A percentile compares a stretch with the other conserved stretches of the same genome.
These are phyloP conservation scores for Botrytis medusae DNA, from an alignment of 2,329 filamentous ascomycete genomes.

Conservation along the genomic window DNA sequence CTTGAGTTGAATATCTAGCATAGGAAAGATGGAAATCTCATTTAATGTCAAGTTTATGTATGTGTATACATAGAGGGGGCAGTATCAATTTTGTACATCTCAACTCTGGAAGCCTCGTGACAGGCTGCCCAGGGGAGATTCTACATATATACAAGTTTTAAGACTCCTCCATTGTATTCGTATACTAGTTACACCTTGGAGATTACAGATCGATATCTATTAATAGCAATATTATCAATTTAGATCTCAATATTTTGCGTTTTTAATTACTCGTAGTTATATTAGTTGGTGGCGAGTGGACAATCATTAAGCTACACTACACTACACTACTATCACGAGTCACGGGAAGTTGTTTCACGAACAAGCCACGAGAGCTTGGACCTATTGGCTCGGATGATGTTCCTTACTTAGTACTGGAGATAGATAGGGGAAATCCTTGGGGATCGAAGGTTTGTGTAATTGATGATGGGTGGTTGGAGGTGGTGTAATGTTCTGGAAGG, in stretches of 20 bases:
- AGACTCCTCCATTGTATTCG: not conserved
- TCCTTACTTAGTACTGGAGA: not conserved
- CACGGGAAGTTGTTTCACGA: not conserved
- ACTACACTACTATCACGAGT: not conserved
- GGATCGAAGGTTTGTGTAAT: not conserved
- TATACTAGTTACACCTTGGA: not conserved
- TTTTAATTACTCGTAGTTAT: not conserved
- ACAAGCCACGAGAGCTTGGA: not conserved
- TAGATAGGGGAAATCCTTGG: not conserved
- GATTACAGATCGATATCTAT: not conserved
- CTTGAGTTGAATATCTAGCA: not conserved
- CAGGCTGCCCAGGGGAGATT: not conserved
- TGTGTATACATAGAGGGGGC: not conserved
- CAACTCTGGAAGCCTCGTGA: not conserved
- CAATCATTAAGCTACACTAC: not conserved
- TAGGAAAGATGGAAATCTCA: not conserved
- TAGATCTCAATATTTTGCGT: not conserved
- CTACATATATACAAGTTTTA: not conserved
- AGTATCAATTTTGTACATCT: not conserved
- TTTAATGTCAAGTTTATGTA: not conserved
- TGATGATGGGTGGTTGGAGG: not conserved
- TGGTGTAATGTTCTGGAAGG: not conserved
- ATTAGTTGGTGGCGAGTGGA: not conserved
- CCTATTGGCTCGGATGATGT: not conserved
- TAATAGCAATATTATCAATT: not conserved